Percentiles rank a stretch among this genome's conserved stretches.
Conservation (phyloP, 177 flowering plant species). For the Vitis hybrid region DNA sequence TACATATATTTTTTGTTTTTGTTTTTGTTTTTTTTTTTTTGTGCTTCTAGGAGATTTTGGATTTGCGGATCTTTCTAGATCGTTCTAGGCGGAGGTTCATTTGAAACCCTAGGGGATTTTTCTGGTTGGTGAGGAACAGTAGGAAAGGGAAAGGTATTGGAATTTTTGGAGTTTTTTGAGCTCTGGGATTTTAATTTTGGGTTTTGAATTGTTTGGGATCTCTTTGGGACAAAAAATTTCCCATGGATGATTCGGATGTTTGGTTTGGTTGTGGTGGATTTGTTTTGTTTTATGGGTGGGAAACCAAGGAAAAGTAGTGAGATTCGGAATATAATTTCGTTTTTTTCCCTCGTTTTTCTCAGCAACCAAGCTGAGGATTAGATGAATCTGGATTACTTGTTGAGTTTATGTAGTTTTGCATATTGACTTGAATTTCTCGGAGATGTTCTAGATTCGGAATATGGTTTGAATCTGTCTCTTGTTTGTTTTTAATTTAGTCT, state of each 20-base stretch:
- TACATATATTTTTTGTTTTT: neutral
- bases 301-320: neutral
- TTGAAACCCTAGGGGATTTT: neutral
- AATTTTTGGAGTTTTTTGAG: neutral
- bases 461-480: neutral
- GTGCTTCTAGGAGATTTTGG: constrained; percentile 16
- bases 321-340: neutral
- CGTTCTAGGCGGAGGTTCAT: neutral
- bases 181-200: no score
- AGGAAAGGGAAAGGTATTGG: neutral
- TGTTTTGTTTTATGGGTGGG: no score
- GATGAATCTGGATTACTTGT: neutral
- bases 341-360: neutral
- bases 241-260: no score
- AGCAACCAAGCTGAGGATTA: neutral
- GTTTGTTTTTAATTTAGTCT: neutral
- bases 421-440: neutral
- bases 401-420: neutral
- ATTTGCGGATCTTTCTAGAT: constrained; percentile 16
- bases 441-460: no score
- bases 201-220: no score
- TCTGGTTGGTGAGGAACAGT: neutral
- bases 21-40: neutral
- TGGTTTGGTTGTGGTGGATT: no score
- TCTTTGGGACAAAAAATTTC: no score